phyloP scores from a whole-genome alignment of 2,329 filamentous ascomycete genomes.

The Ascochyta fabae region DNA sequence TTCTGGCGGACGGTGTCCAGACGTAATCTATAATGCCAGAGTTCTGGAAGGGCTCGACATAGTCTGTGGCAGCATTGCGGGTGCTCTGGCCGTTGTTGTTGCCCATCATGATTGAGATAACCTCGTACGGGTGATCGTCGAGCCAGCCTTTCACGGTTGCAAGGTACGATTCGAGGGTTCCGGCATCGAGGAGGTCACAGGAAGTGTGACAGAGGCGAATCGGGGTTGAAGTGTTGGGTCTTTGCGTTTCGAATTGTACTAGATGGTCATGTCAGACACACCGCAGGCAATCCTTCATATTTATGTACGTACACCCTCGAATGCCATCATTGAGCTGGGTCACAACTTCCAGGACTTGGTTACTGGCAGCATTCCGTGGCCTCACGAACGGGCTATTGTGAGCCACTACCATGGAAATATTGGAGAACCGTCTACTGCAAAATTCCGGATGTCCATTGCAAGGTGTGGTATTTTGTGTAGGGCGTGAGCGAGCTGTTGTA shows the following conservation, averaged over 20 bases:
- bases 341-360: slow-evolving; percentile 37
- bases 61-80: slow-evolving; percentile 69
- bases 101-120: slow-evolving; percentile 84
- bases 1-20: slow-evolving; percentile 74
- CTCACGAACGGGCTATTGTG: slow-evolving; percentile 47
- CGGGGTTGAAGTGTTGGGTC: slow-evolving; percentile 64
- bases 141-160: slow-evolving; percentile 75
- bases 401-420: slow-evolving; percentile 45
- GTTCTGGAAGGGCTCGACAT: slow-evolving; percentile 70
- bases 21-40: slow-evolving; percentile 76
- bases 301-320: slow-evolving; percentile 39
- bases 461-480: slow-evolving; percentile 35
- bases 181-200: slow-evolving; percentile 81
- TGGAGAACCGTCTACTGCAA: slow-evolving; percentile 43
- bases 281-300: not conserved
- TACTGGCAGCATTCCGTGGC: slow-evolving; percentile 41
- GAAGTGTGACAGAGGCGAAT: slow-evolving; percentile 77
- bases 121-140: slow-evolving; percentile 77
- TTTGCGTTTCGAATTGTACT: slow-evolving; percentile 68
- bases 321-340: slow-evolving; percentile 46
- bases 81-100: slow-evolving; percentile 64
- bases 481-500: slow-evolving; percentile 17
- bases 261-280: not conserved
- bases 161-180: slow-evolving; percentile 78
- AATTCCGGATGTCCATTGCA: slow-evolving; percentile 48